Percentiles rank a stretch among this genome's conserved stretches.
Evolutionary conservation across 2,329 filamentous ascomycete species (phyloP).

Genomic region (Teratosphaeria zuluensis): DNA sequence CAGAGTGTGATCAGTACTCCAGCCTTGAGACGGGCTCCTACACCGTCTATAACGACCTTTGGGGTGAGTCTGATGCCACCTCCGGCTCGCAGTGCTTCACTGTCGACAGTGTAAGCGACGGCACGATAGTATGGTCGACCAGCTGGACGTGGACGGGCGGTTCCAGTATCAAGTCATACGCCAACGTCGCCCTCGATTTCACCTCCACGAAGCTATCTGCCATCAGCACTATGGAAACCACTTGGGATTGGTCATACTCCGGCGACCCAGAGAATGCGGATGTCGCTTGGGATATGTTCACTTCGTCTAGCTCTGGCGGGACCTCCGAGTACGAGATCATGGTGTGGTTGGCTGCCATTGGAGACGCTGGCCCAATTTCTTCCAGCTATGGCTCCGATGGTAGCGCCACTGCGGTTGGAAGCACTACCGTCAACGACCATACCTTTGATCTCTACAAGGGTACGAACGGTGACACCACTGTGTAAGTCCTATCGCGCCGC

Average conservation of each 20-base stretch:
- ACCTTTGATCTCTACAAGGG: conserved; percentile 53
- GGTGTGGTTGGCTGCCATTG: conserved; percentile 53
- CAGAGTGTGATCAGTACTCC: conserved; percentile 23
- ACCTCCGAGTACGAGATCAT: conserved; percentile 53
- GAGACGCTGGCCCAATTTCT: conserved; percentile 32
- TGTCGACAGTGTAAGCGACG: conserved; percentile 29
- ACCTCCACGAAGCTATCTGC: conserved; percentile 23
- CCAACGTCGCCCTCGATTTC: conserved; percentile 29
- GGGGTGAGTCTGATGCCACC: conserved; percentile 31
- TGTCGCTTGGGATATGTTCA: conserved; percentile 55
- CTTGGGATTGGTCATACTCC: conserved; percentile 42
- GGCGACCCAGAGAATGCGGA: conserved; percentile 43
- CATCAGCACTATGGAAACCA: conserved; percentile 35
- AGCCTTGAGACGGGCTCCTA: conserved; percentile 21
- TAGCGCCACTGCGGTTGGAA: conserved; percentile 36
- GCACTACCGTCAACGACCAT: conserved; percentile 43
- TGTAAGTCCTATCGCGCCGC: conserved; percentile 22
- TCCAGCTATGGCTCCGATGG: conserved; percentile 16
- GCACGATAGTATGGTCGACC: conserved; percentile 35
- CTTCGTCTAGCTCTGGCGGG: conserved; percentile 37
- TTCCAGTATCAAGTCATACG: conserved; percentile 34
- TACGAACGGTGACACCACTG: conserved; percentile 49
- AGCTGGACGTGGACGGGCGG: conserved; percentile 25
- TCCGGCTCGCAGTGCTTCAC: conserved; percentile 40
- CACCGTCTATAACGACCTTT: conserved; percentile 34